phyloP scores from a whole-genome alignment of 1,284 basidiomycete genomes.

The Trichosporon sp. region DNA sequence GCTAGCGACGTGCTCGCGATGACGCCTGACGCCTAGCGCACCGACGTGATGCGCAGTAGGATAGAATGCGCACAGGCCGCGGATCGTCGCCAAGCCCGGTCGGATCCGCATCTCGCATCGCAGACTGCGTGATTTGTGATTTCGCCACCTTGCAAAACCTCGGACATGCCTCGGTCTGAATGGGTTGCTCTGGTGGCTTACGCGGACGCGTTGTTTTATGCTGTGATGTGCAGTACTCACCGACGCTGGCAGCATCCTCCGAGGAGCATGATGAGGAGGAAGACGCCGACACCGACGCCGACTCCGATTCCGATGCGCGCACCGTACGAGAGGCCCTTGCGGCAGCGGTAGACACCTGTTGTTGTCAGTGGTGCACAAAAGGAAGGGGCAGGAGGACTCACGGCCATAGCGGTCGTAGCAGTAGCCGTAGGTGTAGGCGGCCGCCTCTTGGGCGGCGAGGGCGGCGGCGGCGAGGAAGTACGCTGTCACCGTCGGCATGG shows the following conservation, averaged over 20 bases:
- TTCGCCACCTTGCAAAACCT: neutral
- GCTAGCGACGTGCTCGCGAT: neutral
- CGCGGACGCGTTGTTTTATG: conserved; percentile 6
- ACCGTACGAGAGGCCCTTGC: neutral
- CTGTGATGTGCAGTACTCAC: neutral
- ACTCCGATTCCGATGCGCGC: conserved; percentile 14
- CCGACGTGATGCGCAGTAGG: neutral
- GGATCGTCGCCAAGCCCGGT: neutral
- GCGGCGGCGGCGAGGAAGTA: conserved; percentile 14
- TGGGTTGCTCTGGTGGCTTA: neutral
- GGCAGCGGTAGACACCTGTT: neutral
- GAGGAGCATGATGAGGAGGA: conserved; percentile 18
- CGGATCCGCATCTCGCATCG: neutral
- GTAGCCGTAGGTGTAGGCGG: neutral
- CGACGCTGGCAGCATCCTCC: conserved; percentile 18
- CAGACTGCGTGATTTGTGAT: too few species aligned
- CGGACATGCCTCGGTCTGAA: neutral
- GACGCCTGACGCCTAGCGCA: neutral
- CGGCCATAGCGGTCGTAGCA: conserved; percentile 5
- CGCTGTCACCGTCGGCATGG: neutral
- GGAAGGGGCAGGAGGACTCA: neutral
- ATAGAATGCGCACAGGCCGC: neutral
- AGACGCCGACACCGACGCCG: conserved; percentile 18
- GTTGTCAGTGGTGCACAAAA: neutral
- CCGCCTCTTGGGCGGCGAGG: conserved; percentile 2